Conservation (phyloP, 2,329 filamentous ascomycete species). For the Aureobasidium sp. region DNA sequence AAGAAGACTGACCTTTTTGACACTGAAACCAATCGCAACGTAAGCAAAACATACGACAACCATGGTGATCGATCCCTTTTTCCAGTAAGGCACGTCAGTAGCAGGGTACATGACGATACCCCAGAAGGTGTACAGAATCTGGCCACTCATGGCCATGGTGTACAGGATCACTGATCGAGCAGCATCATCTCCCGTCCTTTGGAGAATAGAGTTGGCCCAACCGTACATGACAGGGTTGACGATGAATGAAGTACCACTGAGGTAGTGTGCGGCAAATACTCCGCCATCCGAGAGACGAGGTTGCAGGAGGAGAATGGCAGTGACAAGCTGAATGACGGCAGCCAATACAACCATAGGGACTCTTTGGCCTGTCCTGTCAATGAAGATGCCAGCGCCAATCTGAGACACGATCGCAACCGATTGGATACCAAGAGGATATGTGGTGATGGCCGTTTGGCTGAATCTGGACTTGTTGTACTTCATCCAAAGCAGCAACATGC, state of each 20-base stretch:
- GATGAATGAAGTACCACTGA: conserved; percentile 32
- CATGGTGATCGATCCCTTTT: conserved; percentile 30
- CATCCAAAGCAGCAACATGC: conserved; percentile 26
- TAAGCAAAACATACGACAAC: background rate
- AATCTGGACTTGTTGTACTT: conserved; percentile 26
- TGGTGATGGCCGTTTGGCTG: conserved; percentile 39
- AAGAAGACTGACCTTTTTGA: background rate
- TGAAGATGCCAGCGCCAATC: conserved; percentile 29
- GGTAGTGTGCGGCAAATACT: conserved; percentile 31
- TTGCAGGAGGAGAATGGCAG: conserved; percentile 20
- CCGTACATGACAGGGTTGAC: conserved; percentile 33
- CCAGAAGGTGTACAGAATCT: conserved; percentile 33
- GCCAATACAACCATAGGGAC: conserved; percentile 29
- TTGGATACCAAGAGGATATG: conserved; percentile 49
- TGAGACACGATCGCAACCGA: conserved; percentile 48
- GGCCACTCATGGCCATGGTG: conserved; percentile 34
- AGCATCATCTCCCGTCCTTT: conserved; percentile 34
- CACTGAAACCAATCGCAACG: background rate
- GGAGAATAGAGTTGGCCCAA: conserved; percentile 33
- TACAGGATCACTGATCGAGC: conserved; percentile 32
- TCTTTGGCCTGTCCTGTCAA: conserved; percentile 27
- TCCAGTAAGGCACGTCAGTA: conserved; percentile 41
- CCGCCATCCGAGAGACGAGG: conserved; percentile 26
- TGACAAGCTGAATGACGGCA: conserved; percentile 26
- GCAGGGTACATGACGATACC: conserved; percentile 28